A percentile compares a stretch with the other conserved stretches of the same genome.
These are phyloP conservation scores for Hyaloscypha variabilis DNA, from an alignment of 495 filamentous ascomycete species.

Conservation along the genomic window DNA sequence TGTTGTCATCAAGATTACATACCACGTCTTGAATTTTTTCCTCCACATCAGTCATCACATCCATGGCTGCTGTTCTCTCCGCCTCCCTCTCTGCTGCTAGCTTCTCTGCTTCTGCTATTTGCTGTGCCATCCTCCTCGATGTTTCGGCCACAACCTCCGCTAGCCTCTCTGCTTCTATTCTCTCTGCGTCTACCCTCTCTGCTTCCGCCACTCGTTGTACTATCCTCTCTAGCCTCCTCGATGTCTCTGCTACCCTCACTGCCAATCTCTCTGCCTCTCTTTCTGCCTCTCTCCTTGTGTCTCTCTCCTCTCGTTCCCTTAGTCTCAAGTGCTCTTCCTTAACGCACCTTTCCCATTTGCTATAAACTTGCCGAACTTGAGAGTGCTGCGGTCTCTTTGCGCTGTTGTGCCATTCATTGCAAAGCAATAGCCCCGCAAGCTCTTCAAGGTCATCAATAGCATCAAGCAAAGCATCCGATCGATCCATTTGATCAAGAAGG, in stretches of 20 bases:
- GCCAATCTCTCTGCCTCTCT: not conserved
- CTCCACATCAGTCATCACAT: not conserved
- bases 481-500: slow-evolving; percentile 16
- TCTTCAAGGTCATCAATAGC: not conserved
- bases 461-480: not conserved
- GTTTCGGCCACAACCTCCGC: not conserved
- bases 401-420: slow-evolving; percentile 8
- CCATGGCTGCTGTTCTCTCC: not conserved
- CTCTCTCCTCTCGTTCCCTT: not conserved
- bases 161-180: not conserved
- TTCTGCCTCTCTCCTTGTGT: not conserved
- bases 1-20: not conserved
- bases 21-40: not conserved
- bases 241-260: not conserved
- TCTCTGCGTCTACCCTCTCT: not conserved
- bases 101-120: too few species aligned
- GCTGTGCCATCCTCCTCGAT: too few species aligned
- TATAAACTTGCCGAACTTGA: not conserved
- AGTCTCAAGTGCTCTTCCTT: not conserved
- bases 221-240: too few species aligned
- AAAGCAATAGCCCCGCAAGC: slow-evolving; percentile 9
- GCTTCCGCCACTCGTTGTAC: not conserved
- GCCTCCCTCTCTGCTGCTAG: not conserved
- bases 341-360: not conserved
- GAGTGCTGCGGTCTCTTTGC: not conserved